phyloP scores from a whole-genome alignment of 1,284 basidiomycete species.

The Taiwanofungus camphoratus region DNA sequence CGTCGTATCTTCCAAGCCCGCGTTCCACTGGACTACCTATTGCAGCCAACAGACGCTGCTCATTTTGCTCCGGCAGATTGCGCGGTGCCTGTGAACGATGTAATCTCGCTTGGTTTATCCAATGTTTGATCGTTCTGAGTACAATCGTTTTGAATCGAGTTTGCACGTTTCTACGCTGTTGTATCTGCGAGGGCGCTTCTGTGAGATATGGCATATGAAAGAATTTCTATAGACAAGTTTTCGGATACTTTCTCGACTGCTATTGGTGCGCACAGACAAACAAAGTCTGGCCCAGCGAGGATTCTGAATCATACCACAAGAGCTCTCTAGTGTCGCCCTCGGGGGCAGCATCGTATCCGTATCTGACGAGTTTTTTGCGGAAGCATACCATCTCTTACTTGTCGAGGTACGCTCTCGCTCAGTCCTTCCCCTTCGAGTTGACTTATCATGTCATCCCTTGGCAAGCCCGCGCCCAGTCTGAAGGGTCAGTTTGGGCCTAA shows the following conservation, averaged over 20 bases:
- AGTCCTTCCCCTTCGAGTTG: neutral
- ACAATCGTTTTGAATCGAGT: too few species aligned
- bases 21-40: too few species aligned
- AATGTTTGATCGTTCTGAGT: too few species aligned
- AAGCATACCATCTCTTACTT: slow-evolving; percentile 79
- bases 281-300: neutral
- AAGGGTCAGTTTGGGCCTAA: slow-evolving; percentile 96
- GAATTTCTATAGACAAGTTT: slow-evolving; percentile 51
- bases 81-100: slow-evolving; percentile 1
- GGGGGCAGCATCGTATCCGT: slow-evolving; percentile 74
- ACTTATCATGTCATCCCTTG: slow-evolving; percentile 4
- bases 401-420: slow-evolving; percentile 52
- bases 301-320: slow-evolving; percentile 35
- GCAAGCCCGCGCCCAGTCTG: slow-evolving; percentile 71
- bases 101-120: neutral
- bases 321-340: slow-evolving; percentile 85
- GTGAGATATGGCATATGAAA: too few species aligned
- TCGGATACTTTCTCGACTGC: slow-evolving; percentile 43
- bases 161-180: too few species aligned
- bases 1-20: too few species aligned
- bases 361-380: slow-evolving; percentile 96
- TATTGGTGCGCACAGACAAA: slow-evolving; percentile 42
- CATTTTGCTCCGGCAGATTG: too few species aligned
- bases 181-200: too few species aligned
- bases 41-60: too few species aligned